Base-by-base conservation (phyloP, 2,329 filamentous ascomycete genomes). In the Endocalyx cinctus region DNA sequence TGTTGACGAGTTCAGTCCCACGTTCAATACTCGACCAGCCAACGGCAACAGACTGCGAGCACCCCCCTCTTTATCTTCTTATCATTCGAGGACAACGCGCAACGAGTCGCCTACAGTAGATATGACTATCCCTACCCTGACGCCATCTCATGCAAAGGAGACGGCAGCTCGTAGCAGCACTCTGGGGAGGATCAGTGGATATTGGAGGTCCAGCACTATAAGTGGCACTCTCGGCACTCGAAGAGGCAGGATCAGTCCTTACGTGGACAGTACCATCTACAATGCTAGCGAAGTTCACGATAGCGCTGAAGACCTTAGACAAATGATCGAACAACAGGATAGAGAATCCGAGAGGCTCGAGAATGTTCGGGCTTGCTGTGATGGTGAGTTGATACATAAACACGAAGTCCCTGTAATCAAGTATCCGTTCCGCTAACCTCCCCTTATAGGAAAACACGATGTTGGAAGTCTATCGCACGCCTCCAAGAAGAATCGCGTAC, bases 361-460 rank as follows among this genome's bases (percentile, higher is more conserved):
- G 70, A 96, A 98, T 59, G 92, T 98, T 45, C 75, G 92, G 55
- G 89, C 90, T 39, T 98, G 92, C 66, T 98, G 92, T 62, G 92
- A 97, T 74, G 92, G 89, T 90, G 73, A n/a, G n/a, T n/a, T n/a
- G n/a, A n/a, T n/a, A n/a, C n/a, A n/a, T n/a, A n/a, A n/a, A n/a
- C n/a, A n/a, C n/a, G n/a, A n/a, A 76, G 82, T 67, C 36, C 15
- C 13, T 36, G 28, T 15, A 19, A 29, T 18, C 14, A 17, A 15
- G 28, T 14, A 10, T 39, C 6, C 33, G 10, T 15, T 22, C 10
- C 20, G 26, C 13, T 17, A 15, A 52, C 31, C 11, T 27, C 10
- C 16, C 2, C 5, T 5, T 31, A n/a, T 14, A 84, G 80, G 82
- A 47, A 86, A 84, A 65, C 83, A 87, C 51, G 82, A 87, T 55